Conservation (phyloP, 495 filamentous ascomycete species). For the Penicillium simplicissimum region DNA sequence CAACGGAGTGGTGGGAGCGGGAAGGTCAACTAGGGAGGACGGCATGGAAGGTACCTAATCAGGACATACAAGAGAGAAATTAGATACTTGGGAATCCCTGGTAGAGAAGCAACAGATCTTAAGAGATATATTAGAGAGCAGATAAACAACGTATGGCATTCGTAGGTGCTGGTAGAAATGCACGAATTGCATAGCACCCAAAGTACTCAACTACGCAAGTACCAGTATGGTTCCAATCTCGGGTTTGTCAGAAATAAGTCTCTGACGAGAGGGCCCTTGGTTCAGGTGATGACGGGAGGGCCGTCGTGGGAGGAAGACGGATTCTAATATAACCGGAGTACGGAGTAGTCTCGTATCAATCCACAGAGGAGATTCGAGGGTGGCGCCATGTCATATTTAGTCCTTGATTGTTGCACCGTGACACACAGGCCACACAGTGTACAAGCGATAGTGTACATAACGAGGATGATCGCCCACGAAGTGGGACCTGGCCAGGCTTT, state of each 20-base stretch:
- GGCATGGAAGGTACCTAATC: not conserved
- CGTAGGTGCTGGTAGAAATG: not conserved
- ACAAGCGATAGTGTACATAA: not conserved
- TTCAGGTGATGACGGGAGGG: constrained; percentile 16
- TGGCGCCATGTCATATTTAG: not conserved
- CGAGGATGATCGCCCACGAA: constrained; percentile 25
- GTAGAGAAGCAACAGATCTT: not conserved
- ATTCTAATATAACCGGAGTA: not conserved
- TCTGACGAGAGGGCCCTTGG: constrained; percentile 2
- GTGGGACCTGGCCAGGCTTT: constrained; percentile 20
- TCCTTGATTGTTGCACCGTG: no score
- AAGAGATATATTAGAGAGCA: no score
- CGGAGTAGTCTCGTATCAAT: not conserved
- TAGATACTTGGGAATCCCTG: not conserved
- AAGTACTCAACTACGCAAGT: not conserved
- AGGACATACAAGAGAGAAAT: not conserved
- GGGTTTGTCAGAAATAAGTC: not conserved
- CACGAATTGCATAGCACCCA: not conserved
- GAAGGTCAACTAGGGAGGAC: not conserved
- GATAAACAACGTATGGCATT: not conserved
- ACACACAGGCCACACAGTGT: not conserved
- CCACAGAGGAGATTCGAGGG: not conserved
- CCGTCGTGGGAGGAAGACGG: not conserved
- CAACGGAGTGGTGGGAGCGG: not conserved
- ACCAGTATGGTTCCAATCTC: not conserved